These are phyloP conservation scores for Blastomyces gilchristii DNA, from an alignment of 2,329 filamentous ascomycete genomes.

Conservation along the genomic window DNA sequence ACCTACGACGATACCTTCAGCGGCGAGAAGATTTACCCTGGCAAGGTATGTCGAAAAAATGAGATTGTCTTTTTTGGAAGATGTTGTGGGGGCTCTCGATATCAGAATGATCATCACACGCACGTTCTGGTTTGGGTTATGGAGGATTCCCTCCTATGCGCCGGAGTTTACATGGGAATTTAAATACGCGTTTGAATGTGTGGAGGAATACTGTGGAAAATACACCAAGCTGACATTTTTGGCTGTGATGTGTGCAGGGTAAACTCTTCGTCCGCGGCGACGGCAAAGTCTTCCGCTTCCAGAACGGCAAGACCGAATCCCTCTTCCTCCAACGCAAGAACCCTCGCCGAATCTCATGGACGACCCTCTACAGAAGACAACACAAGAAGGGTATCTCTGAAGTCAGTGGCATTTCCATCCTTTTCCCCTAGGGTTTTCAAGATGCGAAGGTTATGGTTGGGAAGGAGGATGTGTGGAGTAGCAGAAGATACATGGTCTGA, in stretches of 20 bases:
- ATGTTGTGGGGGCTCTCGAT: neutral
- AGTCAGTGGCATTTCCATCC: slow-evolving; percentile 51
- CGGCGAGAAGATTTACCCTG: slow-evolving; percentile 69
- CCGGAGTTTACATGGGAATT: neutral
- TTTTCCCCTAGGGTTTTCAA: neutral
- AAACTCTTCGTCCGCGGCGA: slow-evolving; percentile 99
- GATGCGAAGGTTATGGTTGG: neutral
- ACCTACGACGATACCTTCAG: slow-evolving; percentile 72
- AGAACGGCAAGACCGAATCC: slow-evolving; percentile 99
- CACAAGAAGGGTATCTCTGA: slow-evolving; percentile 99
- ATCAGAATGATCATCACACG: neutral
- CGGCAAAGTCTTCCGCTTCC: slow-evolving; percentile 99
- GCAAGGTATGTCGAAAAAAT: slow-evolving; percentile 52
- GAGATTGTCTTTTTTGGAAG: neutral
- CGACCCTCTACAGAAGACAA: slow-evolving; percentile 92
- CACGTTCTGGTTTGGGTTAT: neutral
- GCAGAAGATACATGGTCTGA: neutral
- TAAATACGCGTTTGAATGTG: neutral
- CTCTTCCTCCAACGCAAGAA: slow-evolving; percentile 99
- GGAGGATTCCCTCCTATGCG: neutral
- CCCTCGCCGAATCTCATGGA: slow-evolving; percentile 98
- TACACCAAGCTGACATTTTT: slow-evolving; percentile 10
- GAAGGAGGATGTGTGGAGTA: neutral
- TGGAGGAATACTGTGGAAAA: neutral
- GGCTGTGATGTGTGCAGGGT: slow-evolving; percentile 53